These are phyloP conservation scores for Mycena maculata DNA, from an alignment of 768 basidiomycete genomes.

Conservation along the genomic window DNA sequence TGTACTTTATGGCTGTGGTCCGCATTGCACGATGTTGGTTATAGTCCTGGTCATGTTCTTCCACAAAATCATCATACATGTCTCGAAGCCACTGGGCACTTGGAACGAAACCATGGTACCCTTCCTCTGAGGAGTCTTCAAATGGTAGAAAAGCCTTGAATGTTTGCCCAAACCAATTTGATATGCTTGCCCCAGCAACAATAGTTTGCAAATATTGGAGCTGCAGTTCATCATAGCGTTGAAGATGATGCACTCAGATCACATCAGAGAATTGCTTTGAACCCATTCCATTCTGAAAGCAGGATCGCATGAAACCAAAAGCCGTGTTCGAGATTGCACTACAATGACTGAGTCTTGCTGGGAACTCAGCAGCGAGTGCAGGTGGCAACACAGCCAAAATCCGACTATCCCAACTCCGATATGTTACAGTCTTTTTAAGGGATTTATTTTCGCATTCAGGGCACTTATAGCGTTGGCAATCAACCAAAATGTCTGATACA, in stretches of 20 bases:
- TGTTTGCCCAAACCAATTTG: not conserved
- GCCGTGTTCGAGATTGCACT: too few species aligned
- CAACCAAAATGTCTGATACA: too few species aligned
- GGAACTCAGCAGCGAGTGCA: too few species aligned
- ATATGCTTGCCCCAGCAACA: not conserved
- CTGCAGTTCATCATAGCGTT: not conserved
- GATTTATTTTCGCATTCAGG: too few species aligned
- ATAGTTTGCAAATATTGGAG: not conserved
- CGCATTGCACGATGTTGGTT: conserved; percentile 35
- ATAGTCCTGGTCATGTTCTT: conserved; percentile 30
- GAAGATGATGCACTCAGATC: not conserved
- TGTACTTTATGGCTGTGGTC: not conserved
- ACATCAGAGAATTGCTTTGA: not conserved
- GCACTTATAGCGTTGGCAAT: too few species aligned
- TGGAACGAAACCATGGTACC: conserved; percentile 39
- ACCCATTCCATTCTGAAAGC: not conserved
- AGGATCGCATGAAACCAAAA: not conserved
- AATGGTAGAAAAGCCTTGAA: not conserved
- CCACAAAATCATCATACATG: conserved; percentile 43
- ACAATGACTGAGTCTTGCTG: too few species aligned
- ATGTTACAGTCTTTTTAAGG: too few species aligned
- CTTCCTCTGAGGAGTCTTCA: conserved; percentile 10
- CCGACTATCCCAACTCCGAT: too few species aligned
- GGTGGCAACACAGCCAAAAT: too few species aligned
- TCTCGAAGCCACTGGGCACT: conserved; percentile 34